Evolutionary conservation across 1,284 basidiomycete species (phyloP).

Genomic region (Sanghuangporus sanghuang): DNA sequence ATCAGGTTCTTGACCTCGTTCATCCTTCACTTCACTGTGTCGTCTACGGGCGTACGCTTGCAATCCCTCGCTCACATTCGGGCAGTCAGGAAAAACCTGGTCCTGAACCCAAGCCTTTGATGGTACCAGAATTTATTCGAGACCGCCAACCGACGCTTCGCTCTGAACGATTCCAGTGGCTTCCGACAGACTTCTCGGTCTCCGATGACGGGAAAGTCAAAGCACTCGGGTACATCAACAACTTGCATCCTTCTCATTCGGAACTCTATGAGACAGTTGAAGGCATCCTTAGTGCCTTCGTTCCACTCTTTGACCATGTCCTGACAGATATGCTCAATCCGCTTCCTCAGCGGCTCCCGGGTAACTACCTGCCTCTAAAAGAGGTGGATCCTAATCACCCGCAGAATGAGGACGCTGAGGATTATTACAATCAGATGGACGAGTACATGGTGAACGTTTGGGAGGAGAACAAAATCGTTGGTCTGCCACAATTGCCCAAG

Average conservation of each 20-base stretch:
- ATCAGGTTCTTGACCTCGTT: conserved; percentile 39
- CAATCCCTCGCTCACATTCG: neutral
- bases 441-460: conserved; percentile 31
- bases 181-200: conserved; percentile 33
- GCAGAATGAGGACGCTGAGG: conserved; percentile 34
- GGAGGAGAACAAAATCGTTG: conserved; percentile 31
- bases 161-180: conserved; percentile 30
- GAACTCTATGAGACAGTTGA: conserved; percentile 17
- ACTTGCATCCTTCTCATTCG: conserved; percentile 36
- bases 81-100: neutral
- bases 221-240: conserved; percentile 43
- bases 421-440: conserved; percentile 32
- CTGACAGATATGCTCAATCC: conserved; percentile 50
- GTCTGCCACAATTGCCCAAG: conserved; percentile 38
- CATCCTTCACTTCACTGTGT: conserved; percentile 39
- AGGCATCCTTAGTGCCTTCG: conserved; percentile 30
- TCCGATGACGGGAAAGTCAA: conserved; percentile 20
- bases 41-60: conserved; percentile 28
- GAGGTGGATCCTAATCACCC: conserved; percentile 45
- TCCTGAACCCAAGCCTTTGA: neutral
- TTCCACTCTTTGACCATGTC: conserved; percentile 48
- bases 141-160: neutral
- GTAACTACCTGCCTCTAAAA: conserved; percentile 35
- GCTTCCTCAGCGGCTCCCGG: conserved; percentile 35
- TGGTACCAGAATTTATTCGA: neutral